Percentiles rank a stretch among this genome's conserved stretches.
phyloP scores from a whole-genome alignment of 192 early-diverging fungal species.

The Mortierella hygrophila region DNA sequence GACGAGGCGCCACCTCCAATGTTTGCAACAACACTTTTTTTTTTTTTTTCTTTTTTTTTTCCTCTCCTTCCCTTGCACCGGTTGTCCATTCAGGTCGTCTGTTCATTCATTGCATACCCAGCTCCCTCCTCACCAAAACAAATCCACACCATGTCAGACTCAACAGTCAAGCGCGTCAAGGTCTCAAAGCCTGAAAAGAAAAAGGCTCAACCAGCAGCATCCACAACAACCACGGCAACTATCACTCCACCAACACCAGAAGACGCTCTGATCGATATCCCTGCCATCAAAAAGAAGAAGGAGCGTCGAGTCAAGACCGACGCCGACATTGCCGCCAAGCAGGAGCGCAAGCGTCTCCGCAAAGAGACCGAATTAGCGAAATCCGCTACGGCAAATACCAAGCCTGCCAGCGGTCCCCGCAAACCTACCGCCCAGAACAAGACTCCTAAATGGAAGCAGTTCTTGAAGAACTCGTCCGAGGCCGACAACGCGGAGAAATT shows the following conservation, averaged over 20 bases:
- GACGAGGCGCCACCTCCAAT: neutral
- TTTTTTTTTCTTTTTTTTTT: neutral
- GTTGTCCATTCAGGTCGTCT: neutral
- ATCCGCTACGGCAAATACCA: conserved; percentile 2
- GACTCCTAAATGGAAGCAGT: conserved; percentile 53
- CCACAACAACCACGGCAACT: conserved; percentile 10
- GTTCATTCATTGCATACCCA: neutral
- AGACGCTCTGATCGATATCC: conserved; percentile 51
- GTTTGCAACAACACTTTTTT: conserved; percentile 7
- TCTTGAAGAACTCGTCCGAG: conserved; percentile 47
- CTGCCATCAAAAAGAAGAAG: conserved; percentile 50
- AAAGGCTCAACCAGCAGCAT: conserved; percentile 1
- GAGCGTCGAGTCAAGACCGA: conserved; percentile 54
- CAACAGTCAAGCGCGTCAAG: conserved; percentile 24
- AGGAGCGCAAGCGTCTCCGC: conserved; percentile 46
- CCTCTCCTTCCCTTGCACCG: neutral
- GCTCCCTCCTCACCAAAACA: neutral
- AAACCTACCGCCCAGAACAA: conserved; percentile 30
- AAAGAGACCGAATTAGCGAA: conserved; percentile 37
- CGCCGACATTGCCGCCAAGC: conserved; percentile 46
- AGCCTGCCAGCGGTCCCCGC: conserved; percentile 2
- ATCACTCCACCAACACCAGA: neutral
- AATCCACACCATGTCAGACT: conserved; percentile 30
- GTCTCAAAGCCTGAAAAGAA: conserved; percentile 46
- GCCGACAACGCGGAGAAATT: conserved; percentile 50